phyloP scores from a whole-genome alignment of 2,329 filamentous ascomycete species.

The Beauveria asiatica region DNA sequence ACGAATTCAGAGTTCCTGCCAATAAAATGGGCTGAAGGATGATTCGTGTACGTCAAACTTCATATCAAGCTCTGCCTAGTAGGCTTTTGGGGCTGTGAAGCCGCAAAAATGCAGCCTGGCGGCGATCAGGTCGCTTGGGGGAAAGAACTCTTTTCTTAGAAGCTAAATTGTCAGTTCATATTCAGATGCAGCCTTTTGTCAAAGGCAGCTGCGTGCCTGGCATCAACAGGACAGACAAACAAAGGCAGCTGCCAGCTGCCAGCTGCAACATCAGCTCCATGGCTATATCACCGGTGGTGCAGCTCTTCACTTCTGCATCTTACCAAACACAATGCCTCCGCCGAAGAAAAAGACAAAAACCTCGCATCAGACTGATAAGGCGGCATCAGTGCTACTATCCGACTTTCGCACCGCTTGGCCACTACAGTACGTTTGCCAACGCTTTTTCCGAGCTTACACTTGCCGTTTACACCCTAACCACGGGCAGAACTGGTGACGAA shows the following conservation, averaged over 20 bases:
- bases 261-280: background rate
- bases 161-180: background rate
- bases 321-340: conserved; percentile 17
- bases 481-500: conserved; percentile 21
- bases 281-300: background rate
- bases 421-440: conserved; percentile 21
- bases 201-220: background rate
- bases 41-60: too few species aligned
- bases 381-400: conserved; percentile 20
- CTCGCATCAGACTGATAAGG: conserved; percentile 12
- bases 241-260: conserved; percentile 6
- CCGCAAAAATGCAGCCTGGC: too few species aligned
- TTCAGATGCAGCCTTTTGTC: background rate
- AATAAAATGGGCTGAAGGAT: too few species aligned
- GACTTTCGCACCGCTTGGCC: conserved; percentile 28
- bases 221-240: too few species aligned
- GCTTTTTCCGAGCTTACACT: background rate
- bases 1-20: too few species aligned
- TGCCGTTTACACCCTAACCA: background rate
- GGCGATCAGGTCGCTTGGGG: too few species aligned
- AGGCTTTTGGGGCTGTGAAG: too few species aligned
- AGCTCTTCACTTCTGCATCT: conserved; percentile 6
- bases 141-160: background rate
- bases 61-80: too few species aligned
- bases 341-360: conserved; percentile 19